Evolutionary conservation across 139 green algal genomes (phyloP).

Genomic region (Gonium pectorale): DNA sequence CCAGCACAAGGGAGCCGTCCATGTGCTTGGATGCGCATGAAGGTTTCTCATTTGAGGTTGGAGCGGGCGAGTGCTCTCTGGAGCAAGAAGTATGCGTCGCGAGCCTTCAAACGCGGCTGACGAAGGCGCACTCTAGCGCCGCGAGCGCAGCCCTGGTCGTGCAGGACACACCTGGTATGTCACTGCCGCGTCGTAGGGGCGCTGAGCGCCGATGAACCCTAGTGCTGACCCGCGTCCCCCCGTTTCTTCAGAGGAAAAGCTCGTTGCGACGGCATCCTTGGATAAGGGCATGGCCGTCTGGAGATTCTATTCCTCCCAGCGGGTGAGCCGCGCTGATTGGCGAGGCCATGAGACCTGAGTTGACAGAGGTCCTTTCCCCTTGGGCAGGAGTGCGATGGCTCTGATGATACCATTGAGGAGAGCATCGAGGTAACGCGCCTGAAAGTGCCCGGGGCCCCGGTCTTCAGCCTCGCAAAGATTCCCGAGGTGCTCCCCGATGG

Average conservation of each 20-base stretch:
- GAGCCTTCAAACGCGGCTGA: constrained; percentile 57
- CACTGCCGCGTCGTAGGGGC: constrained; percentile 18
- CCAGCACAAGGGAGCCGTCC: no score
- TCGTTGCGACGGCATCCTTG: constrained; percentile 66
- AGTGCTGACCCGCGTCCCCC: background rate
- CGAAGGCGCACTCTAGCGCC: constrained; percentile 57
- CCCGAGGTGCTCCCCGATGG: constrained; percentile 31
- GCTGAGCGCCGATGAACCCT: no score
- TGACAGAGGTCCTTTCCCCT: no score
- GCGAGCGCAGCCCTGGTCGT: constrained; percentile 59
- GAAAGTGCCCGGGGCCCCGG: constrained; percentile 1
- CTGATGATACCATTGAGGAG: background rate
- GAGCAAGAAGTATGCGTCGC: no score
- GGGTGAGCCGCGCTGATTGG: no score
- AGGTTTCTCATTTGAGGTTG: no score
- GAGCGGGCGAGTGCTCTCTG: no score
- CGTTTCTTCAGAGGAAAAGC: constrained; percentile 46
- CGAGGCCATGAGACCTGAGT: no score
- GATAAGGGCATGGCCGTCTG: constrained; percentile 75
- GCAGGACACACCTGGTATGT: constrained; percentile 45
- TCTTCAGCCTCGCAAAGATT: constrained; percentile 38
- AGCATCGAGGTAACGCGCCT: constrained; percentile 36
- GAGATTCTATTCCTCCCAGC: constrained; percentile 35
- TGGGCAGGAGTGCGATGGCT: background rate
- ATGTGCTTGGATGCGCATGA: no score